Evolutionary conservation across 805 yeast genomes (phyloP), one percentile per base, ranked within the genome.

Genomic region (Jamesozyma gamospora): DNA sequence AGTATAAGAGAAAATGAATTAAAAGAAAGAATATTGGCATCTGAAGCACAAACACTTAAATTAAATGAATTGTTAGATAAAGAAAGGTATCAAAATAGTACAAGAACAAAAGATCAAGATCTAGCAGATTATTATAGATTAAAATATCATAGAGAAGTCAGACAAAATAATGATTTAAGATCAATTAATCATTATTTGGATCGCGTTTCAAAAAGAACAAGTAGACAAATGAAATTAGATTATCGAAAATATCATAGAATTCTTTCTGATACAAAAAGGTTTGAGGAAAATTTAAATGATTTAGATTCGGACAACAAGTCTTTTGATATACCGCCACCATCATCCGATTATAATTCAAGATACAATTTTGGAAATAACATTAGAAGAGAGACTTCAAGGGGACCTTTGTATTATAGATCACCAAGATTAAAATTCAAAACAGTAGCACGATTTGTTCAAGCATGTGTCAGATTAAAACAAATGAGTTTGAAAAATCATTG

Each of bases 181-280:
- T 52, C 56, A 15, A 51, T 58, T 48, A 58, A 58, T 28, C 56
- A 55, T 15, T 60, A 61, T 35, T 39, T 58, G 37, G 55, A 58
- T 37, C 52, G 55, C 15, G 58, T 60, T 10, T 38, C 60, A 29
- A 48, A 50, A 28, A 57, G 59, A 15, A 48, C 59, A 15, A 50
- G 62, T 3, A 50, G 46, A 28, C 60, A 57, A 32, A 39, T 58
- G 25, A 49, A 55, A 19, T 44, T 52, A 16, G 64, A 59, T 36
- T 45, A 52, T 12, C 38, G 51, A 38, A 58, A 52, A 45, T 43
- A 50, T 13, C 52, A 49, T 28, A 49, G 49, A 32, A 59, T 55
- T 25, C 35, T 51, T n/a, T 35, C 43, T 6, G 31, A 41, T n/a
- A 34, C 41, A 1, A 29, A 29, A 24, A 28, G 32, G 13, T 34